Evolutionary conservation across 2,329 filamentous ascomycete genomes (phyloP).

Genomic region (Dryadomyces quercivorus): DNA sequence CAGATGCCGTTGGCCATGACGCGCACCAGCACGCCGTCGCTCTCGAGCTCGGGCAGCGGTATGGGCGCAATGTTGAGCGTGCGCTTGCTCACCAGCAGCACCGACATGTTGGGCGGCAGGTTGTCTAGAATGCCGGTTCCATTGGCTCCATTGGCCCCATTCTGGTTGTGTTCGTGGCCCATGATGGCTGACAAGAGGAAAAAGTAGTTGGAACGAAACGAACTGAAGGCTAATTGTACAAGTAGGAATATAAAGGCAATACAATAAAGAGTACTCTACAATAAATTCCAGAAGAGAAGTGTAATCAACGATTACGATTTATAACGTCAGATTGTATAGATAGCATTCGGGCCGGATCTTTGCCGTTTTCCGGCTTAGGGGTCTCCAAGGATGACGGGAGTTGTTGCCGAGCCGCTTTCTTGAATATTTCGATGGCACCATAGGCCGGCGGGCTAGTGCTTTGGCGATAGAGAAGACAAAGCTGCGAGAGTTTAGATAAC

Average conservation of each 20-base stretch:
- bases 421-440: neutral
- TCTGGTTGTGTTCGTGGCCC: neutral
- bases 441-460: too few species aligned
- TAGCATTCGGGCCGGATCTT: neutral
- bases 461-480: too few species aligned
- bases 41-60: conserved; percentile 54
- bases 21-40: conserved; percentile 67
- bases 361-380: neutral
- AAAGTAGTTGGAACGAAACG: too few species aligned
- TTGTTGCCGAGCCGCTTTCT: neutral
- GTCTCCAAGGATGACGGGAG: neutral
- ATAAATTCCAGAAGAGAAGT: too few species aligned
- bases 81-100: conserved; percentile 21
- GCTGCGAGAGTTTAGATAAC: too few species aligned
- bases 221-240: too few species aligned
- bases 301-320: neutral
- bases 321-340: neutral
- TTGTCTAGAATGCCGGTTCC: neutral
- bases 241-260: too few species aligned
- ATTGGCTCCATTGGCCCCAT: neutral
- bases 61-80: conserved; percentile 64
- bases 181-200: too few species aligned
- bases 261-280: too few species aligned
- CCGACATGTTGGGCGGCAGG: conserved; percentile 6
- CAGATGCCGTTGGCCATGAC: conserved; percentile 82